Evolutionary conservation across 1,284 basidiomycete genomes (phyloP), one percentile per base, ranked within the genome.

Genomic region (Naganishia albida): DNA sequence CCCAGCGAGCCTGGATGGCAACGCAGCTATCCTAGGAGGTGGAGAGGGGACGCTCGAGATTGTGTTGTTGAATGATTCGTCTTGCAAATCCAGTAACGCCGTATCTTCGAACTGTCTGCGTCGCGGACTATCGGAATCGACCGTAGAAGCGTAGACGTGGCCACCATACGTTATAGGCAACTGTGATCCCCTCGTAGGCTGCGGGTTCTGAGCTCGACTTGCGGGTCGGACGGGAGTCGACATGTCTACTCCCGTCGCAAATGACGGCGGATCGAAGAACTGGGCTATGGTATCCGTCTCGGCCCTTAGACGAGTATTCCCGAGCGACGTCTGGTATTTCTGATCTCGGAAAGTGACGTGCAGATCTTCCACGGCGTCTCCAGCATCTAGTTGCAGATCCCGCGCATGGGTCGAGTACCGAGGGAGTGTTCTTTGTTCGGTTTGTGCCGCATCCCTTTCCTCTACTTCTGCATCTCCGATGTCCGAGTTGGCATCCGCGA

Each of bases 401-500:
- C 38, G 30, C 20, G 6, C 34, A 7, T 60, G 56, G 1, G 34
- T 60, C 23, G 56, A 60, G 34, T 60, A 60, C 46, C 56, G 25
- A 10, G 56, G 56, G 18, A 60, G 26, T 34, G 18, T 18, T 4
- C 18, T 44, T 7, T 25, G 25, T 34, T 34, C 16, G 6, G 23
- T 3, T 7, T 16, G 20, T 26, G 25, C 6, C 10, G 30, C 34
- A 48, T 23, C 38, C n/a, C 28, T 25, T 25, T 60, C 26, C 28
- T 59, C 56, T 20, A 4, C 26, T 39, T 50, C 52, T 7, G 49
- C 54, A 18, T 54, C 42, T 34, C 53, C 63, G 42, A 60, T 52
- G 23, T 65, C 56, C 1, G 64, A 65, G 48, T 65, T 50, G 10
- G 54, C 64, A 30, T 65, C 64, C 10, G 55, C 64, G n/a, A 65